Evolutionary conservation across 768 basidiomycete genomes (phyloP).

Genomic region (Lentinula edodes): DNA sequence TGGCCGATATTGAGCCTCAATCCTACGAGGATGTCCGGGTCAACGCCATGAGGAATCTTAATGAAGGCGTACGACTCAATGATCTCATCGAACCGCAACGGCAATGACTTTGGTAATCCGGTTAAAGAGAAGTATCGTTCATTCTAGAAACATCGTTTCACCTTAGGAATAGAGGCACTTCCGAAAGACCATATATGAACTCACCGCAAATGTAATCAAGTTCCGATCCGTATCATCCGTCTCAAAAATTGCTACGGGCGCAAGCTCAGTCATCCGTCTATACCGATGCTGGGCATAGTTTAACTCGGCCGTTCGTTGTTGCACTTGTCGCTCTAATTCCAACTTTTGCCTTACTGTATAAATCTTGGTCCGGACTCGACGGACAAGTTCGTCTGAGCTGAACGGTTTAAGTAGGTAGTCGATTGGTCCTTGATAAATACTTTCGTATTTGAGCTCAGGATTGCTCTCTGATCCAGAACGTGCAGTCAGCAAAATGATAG

Average conservation of each 20-base stretch:
- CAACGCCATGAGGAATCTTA: not conserved
- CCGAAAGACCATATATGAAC: not conserved
- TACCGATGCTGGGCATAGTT: not conserved
- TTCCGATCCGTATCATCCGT: not conserved
- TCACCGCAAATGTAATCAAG: conserved; percentile 3
- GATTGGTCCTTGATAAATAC: not conserved
- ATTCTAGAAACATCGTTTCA: not conserved
- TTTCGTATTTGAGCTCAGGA: not conserved
- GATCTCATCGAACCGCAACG: not conserved
- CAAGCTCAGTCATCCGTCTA: conserved; percentile 2
- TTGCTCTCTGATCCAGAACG: not conserved
- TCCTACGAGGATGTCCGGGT: not conserved
- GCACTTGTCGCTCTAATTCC: conserved; percentile 1
- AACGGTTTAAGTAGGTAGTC: conserved; percentile 3
- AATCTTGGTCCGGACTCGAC: not conserved
- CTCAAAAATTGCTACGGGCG: conserved; percentile 5
- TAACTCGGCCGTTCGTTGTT: not conserved
- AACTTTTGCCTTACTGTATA: not conserved
- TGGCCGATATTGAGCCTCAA: not conserved
- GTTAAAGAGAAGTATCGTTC: conserved; percentile 1
- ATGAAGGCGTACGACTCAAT: not conserved
- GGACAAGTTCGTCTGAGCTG: not conserved
- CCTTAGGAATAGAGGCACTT: not conserved
- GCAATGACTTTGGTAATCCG: not conserved
- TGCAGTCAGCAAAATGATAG: conserved; percentile 2